These are phyloP conservation scores for Mycocentrospora acerina DNA, from an alignment of 2,329 filamentous ascomycete genomes.

Conservation along the genomic window DNA sequence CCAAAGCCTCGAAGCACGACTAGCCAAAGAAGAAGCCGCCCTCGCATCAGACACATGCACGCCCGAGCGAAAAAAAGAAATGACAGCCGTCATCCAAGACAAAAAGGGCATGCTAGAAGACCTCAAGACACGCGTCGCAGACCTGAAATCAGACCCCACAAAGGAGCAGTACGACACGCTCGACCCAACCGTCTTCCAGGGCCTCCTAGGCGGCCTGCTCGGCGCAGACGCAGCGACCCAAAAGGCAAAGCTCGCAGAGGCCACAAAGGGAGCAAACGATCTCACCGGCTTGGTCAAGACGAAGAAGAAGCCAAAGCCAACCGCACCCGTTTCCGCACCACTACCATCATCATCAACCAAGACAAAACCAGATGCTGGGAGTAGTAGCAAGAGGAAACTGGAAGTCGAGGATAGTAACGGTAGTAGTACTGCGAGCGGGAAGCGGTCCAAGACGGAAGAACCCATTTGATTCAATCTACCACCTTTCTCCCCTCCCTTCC, in stretches of 20 bases:
- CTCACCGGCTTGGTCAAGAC: conserved; percentile 72
- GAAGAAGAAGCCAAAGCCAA: conserved; percentile 57
- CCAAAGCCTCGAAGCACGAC: conserved; percentile 68
- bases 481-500: too few relatives aligned
- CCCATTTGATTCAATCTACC: too few relatives aligned
- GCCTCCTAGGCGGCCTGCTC: conserved; percentile 64
- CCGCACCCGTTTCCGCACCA: too few relatives aligned
- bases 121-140: conserved; percentile 65
- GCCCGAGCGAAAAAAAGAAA: conserved; percentile 65
- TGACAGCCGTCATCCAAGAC: conserved; percentile 61
- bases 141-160: conserved; percentile 65
- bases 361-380: conserved; percentile 7
- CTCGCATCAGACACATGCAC: conserved; percentile 52
- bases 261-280: conserved; percentile 72
- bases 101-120: conserved; percentile 77
- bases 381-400: conserved; percentile 36
- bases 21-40: conserved; percentile 68
- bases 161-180: conserved; percentile 42
- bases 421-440: conserved; percentile 26
- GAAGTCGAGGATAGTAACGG: conserved; percentile 26
- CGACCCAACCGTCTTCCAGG: conserved; percentile 53
- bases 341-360: too few relatives aligned
- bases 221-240: conserved; percentile 64
- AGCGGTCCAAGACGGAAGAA: conserved; percentile 39
- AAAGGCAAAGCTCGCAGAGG: conserved; percentile 68